Conservation (phyloP, 306 rosid species). For the Dicorynia guianensis region DNA sequence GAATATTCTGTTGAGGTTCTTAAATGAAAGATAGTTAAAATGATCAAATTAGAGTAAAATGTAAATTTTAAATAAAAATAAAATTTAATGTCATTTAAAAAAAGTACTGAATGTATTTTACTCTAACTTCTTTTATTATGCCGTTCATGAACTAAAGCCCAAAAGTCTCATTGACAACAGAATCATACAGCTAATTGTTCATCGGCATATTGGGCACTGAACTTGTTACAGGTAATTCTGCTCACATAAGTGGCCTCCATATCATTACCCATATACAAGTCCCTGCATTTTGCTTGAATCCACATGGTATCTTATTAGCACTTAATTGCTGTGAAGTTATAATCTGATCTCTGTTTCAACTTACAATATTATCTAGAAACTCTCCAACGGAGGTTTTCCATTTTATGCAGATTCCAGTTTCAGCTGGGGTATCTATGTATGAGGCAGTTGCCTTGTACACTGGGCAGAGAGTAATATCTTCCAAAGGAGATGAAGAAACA, state of each 20-base stretch:
- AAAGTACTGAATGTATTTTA: too few relatives aligned
- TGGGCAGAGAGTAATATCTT: constrained; percentile 57
- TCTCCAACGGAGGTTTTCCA: constrained; percentile 14
- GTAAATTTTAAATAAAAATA: too few relatives aligned
- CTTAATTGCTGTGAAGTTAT: not conserved
- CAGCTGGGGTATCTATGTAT: constrained; percentile 55
- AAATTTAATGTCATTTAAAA: too few relatives aligned
- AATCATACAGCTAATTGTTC: constrained; percentile 60
- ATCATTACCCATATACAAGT: not conserved
- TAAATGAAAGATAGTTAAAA: too few relatives aligned
- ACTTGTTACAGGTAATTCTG: constrained; percentile 68
- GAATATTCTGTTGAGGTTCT: too few relatives aligned
- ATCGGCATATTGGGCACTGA: constrained; percentile 60
- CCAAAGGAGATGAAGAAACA: constrained; percentile 54
- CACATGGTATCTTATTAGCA: not conserved
- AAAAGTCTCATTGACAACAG: constrained; percentile 41
- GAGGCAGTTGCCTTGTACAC: constrained; percentile 66
- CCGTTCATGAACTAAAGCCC: constrained; percentile 7
- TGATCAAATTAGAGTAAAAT: too few relatives aligned
- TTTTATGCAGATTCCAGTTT: constrained; percentile 66
- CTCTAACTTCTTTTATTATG: not conserved
- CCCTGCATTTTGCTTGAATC: not conserved
- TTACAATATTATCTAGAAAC: not conserved
- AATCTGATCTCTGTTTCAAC: not conserved
- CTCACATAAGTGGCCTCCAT: not conserved